Conservation (phyloP, 768 basidiomycete species). For the Termitomyces bulborhizus region DNA sequence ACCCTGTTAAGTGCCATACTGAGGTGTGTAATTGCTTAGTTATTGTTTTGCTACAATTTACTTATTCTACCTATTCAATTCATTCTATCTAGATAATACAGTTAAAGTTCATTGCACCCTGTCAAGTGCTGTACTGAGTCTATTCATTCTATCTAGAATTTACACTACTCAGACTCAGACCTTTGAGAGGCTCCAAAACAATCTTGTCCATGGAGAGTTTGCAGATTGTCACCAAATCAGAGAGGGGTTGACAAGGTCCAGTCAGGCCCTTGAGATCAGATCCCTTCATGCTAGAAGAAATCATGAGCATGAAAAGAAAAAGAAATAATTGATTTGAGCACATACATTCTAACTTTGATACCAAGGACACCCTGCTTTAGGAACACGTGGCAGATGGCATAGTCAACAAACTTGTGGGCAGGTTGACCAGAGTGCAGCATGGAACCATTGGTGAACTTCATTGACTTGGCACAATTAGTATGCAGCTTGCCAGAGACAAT, state of each 20-base stretch:
- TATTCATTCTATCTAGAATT: no score
- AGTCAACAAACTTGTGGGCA: slow-evolving; percentile 91
- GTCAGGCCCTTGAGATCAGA: slow-evolving; percentile 86
- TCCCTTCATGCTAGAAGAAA: slow-evolving; percentile 79
- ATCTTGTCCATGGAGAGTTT: slow-evolving; percentile 91
- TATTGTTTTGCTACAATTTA: no score
- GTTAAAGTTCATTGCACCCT: no score
- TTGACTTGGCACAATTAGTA: slow-evolving; percentile 98
- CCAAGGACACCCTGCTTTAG: slow-evolving; percentile 98
- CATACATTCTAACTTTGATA: slow-evolving; percentile 99
- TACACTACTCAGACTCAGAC: no score
- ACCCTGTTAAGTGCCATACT: no score
- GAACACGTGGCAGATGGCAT: slow-evolving; percentile 96
- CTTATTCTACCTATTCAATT: no score
- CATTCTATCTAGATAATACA: no score
- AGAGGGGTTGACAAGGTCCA: slow-evolving; percentile 91
- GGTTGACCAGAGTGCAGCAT: slow-evolving; percentile 99
- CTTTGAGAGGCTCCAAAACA: slow-evolving; percentile 54
- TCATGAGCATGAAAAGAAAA: neutral
- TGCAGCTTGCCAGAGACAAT: slow-evolving; percentile 99
- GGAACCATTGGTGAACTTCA: slow-evolving; percentile 99
- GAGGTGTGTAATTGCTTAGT: no score
- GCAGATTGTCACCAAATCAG: slow-evolving; percentile 86
- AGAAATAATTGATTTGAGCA: neutral
- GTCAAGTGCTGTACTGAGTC: no score